Base-by-base conservation (phyloP, 2,329 filamentous ascomycete species). In the Aquanectria penicillioides region DNA sequence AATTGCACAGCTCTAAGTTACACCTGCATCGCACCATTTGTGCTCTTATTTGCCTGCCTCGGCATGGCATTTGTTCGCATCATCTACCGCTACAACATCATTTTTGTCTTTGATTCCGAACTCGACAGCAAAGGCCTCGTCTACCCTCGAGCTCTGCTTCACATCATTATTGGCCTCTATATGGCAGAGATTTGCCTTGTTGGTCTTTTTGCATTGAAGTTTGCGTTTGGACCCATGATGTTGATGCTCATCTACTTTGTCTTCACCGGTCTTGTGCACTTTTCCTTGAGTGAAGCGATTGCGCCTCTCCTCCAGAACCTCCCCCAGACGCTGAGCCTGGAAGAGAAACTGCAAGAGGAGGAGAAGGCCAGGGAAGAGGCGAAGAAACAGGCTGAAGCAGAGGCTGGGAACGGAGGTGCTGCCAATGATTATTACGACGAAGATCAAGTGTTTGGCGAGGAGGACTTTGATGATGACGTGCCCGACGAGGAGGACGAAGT, bases 41-140 rank as follows among this genome's bases (percentile, higher is more conserved):
- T 97, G 51, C 83, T 97, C 46, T 86, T 89, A 5, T 97, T 97
- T 69, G 92, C 92, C 1, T 88, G 89, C 1, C 82, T 92, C 33
- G 93, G 92, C 23, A 85, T 97, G 58, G 86, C 83, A 18, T 80
- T 95, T 36, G 94, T 97, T 76, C 96, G 97, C 73, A 80, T 94
- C 49, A 91, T 93, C 43, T 97, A 93, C 82, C 87, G 91, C 15
- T 97, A 98, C 82, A 96, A 97, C 72, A 78, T 98, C 53, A 83
- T 97, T 46, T 97, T 92, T 74, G 93, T 97, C 29, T 90, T 89
- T 47, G 91, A 96, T 72, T 87, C 91, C 8, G 79, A 86, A 58
- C 89, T 97, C 69, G 93, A 97, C 72, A 97, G 92, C 31, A 92
- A 96, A 71, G 94, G 94, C 13, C 85, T 94, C 12, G 89, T 92